phyloP scores from a whole-genome alignment of 495 filamentous ascomycete species.

The Aspergillus panamensis region DNA sequence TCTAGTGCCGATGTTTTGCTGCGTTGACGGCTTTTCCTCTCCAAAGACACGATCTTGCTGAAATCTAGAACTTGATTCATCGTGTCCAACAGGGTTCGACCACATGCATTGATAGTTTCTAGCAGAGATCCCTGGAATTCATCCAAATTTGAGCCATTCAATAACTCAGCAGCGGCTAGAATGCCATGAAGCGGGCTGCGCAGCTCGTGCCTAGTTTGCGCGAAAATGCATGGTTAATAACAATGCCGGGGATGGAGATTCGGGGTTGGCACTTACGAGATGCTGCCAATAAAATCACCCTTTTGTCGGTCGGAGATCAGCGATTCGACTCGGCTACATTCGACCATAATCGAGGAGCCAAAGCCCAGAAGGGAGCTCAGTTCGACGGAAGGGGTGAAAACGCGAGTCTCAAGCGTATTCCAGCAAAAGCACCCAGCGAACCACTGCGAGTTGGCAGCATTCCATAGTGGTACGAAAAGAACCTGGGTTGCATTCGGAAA shows the following conservation, averaged over 20 bases:
- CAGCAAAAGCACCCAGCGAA: constrained; percentile 66
- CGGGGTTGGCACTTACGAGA: constrained; percentile 43
- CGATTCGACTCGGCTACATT: constrained; percentile 59
- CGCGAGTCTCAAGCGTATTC: constrained; percentile 45
- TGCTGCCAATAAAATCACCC: constrained; percentile 71
- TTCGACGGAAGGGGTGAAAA: constrained; percentile 42
- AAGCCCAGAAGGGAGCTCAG: constrained; percentile 58
- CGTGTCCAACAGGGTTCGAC: constrained; percentile 71
- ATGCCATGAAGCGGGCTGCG: constrained; percentile 76
- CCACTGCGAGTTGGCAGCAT: constrained; percentile 65
- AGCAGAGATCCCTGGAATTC: constrained; percentile 62
- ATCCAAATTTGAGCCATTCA: constrained; percentile 44
- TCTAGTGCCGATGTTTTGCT: constrained; percentile 28
- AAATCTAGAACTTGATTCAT: constrained; percentile 76
- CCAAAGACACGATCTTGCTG: constrained; percentile 62
- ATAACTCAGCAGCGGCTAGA: constrained; percentile 66
- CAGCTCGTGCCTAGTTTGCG: constrained; percentile 60
- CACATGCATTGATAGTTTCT: constrained; percentile 71
- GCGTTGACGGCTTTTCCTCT: constrained; percentile 41
- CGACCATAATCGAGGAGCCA: constrained; percentile 64
- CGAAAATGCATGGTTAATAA: not conserved
- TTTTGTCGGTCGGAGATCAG: constrained; percentile 60
- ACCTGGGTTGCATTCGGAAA: constrained; percentile 47
- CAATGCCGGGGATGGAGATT: constrained; percentile 31
- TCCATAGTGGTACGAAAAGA: constrained; percentile 61